These are phyloP conservation scores for Rhododendron ovatum DNA, from an alignment of 148 eudicot genomes.

Conservation along the genomic window DNA sequence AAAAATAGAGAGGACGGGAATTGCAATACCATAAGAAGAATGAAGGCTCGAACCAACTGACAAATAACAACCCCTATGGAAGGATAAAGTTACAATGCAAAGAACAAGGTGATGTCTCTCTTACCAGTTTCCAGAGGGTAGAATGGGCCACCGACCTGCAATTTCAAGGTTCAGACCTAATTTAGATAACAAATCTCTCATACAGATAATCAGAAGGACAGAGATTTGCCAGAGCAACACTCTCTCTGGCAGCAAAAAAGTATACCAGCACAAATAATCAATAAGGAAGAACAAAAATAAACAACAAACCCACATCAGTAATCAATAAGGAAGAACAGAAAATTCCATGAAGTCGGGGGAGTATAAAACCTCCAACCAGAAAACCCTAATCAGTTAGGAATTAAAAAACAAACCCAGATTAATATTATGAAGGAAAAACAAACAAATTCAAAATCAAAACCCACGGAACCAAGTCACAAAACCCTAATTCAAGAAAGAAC, in stretches of 20 bases:
- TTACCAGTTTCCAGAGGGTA: constrained; percentile 62
- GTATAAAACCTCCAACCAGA: background rate
- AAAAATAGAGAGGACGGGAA: background rate
- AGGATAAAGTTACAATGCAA: background rate
- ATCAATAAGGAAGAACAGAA: background rate
- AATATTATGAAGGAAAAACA: too few species aligned
- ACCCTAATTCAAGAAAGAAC: too few species aligned
- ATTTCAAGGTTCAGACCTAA: background rate
- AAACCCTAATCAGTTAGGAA: too few species aligned
- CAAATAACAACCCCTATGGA: background rate
- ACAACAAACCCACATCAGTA: background rate
- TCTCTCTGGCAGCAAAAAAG: constrained; percentile 55
- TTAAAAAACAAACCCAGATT: background rate
- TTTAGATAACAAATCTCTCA: background rate
- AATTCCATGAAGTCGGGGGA: too few species aligned
- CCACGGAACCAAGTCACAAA: too few species aligned
- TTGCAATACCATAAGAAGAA: background rate
- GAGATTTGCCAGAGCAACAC: constrained; percentile 37
- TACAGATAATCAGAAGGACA: background rate
- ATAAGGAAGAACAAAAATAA: too few species aligned
- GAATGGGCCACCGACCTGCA: constrained; percentile 62
- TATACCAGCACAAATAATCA: constrained; percentile 43
- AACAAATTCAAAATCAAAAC: too few species aligned
- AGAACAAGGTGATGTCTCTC: constrained; percentile 45
- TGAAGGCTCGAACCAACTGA: background rate